Evolutionary conservation across 148 eudicot genomes (phyloP).

Genomic region (Camellia granthamiana): DNA sequence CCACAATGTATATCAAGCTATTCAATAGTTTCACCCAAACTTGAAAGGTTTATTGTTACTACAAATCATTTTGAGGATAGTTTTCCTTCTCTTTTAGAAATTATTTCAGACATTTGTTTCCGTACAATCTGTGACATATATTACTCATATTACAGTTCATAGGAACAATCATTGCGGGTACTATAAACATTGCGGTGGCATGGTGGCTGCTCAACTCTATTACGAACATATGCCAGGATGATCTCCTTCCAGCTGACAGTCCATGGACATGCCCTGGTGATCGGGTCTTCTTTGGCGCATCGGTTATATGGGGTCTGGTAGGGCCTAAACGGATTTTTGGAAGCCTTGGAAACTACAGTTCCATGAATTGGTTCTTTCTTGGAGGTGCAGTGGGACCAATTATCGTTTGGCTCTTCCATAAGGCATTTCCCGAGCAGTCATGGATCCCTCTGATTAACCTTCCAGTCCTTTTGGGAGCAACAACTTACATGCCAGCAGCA

Average conservation of each 20-base stretch:
- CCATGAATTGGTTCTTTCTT: slow-evolving; percentile 95
- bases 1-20: no score
- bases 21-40: no score
- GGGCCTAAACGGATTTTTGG: slow-evolving; percentile 92
- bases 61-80: no score
- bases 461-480: slow-evolving; percentile 92
- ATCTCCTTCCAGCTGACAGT: slow-evolving; percentile 73
- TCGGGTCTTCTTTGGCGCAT: slow-evolving; percentile 92
- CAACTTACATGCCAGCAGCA: slow-evolving; percentile 84
- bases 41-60: no score
- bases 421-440: slow-evolving; percentile 71
- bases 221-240: slow-evolving; percentile 71
- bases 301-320: slow-evolving; percentile 93
- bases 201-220: slow-evolving; percentile 81
- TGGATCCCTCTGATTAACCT: slow-evolving; percentile 92
- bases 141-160: slow-evolving; percentile 46
- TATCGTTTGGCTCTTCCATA: slow-evolving; percentile 83
- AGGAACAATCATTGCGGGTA: slow-evolving; percentile 91
- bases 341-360: slow-evolving; percentile 63
- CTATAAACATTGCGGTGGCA: slow-evolving; percentile 77
- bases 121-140: not conserved
- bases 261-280: slow-evolving; percentile 96
- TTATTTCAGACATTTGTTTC: no score
- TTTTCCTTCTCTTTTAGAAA: no score
- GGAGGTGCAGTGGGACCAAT: slow-evolving; percentile 84